Evolutionary conservation across 192 early-diverging fungal genomes (phyloP).

Genomic region (Coemansia sp.): DNA sequence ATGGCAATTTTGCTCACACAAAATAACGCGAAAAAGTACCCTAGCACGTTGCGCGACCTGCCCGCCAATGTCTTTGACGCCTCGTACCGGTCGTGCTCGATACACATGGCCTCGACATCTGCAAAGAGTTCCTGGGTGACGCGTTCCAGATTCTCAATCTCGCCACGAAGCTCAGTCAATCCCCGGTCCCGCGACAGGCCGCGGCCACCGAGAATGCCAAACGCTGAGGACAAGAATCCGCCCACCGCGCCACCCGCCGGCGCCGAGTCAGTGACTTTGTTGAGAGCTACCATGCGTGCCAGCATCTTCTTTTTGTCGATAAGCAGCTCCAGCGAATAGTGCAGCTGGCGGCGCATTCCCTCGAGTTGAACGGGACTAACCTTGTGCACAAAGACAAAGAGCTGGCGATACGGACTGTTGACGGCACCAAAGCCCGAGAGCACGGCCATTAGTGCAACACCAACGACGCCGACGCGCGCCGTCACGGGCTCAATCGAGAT

Average conservation of each 20-base stretch:
- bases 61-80: constrained; percentile 73
- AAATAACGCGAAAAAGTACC: constrained; percentile 84
- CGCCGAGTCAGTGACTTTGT: constrained; percentile 7
- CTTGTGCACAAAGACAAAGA: constrained; percentile 78
- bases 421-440: constrained; percentile 95
- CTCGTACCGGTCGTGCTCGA: constrained; percentile 66
- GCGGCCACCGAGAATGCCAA: constrained; percentile 21
- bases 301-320: constrained; percentile 67
- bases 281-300: constrained; percentile 37
- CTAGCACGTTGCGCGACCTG: constrained; percentile 77
- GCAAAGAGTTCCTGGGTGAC: constrained; percentile 69
- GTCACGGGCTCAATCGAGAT: constrained; percentile 69
- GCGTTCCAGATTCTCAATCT: constrained; percentile 57
- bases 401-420: constrained; percentile 83
- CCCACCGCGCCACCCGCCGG: constrained; percentile 10
- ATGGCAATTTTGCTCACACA: constrained; percentile 88
- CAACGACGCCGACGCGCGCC: constrained; percentile 82
- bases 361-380: constrained; percentile 50
- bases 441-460: constrained; percentile 90
- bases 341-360: constrained; percentile 66
- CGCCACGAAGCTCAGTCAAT: constrained; percentile 36
- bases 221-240: constrained; percentile 22
- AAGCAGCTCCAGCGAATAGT: constrained; percentile 66
- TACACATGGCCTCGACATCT: constrained; percentile 80
- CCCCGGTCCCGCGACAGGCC: constrained; percentile 12